These are phyloP conservation scores for Apophysomyces variabilis DNA, from an alignment of 371 early-diverging fungal genomes.

Conservation along the genomic window DNA sequence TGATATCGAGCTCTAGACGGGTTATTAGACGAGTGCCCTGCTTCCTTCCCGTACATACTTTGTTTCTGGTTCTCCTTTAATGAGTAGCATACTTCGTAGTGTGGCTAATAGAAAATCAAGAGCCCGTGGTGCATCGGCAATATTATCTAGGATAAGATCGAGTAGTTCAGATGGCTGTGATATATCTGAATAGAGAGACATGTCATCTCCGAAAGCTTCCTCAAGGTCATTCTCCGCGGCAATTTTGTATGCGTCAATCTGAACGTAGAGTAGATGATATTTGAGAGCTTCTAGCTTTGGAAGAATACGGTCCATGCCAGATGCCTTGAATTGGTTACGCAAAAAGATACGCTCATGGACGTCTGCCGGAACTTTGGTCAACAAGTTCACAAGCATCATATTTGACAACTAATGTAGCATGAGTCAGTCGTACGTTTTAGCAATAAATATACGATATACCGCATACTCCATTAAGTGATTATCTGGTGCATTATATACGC, in stretches of 20 bases:
- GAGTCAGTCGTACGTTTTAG: background rate
- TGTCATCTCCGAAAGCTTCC: slow-evolving; percentile 27
- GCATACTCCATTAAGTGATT: slow-evolving; percentile 69
- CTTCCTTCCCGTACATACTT: slow-evolving; percentile 31
- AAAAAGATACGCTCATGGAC: slow-evolving; percentile 75
- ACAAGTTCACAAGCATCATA: slow-evolving; percentile 80
- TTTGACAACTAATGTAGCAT: slow-evolving; percentile 61
- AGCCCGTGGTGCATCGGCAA: slow-evolving; percentile 68
- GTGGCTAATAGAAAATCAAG: slow-evolving; percentile 70
- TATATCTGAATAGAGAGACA: slow-evolving; percentile 26
- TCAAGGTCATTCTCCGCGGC: slow-evolving; percentile 72
- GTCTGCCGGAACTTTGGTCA: slow-evolving; percentile 73
- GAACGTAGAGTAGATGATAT: slow-evolving; percentile 67
- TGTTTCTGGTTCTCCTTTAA: slow-evolving; percentile 70
- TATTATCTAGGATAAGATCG: slow-evolving; percentile 59
- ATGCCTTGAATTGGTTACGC: slow-evolving; percentile 73
- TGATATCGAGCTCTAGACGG: slow-evolving; percentile 60
- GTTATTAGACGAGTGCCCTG: no score
- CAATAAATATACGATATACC: slow-evolving; percentile 41
- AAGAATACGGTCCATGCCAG: slow-evolving; percentile 60
- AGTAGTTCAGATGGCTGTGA: slow-evolving; percentile 74
- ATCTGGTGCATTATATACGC: slow-evolving; percentile 61
- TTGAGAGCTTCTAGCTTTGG: slow-evolving; percentile 70
- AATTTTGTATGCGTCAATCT: slow-evolving; percentile 73
- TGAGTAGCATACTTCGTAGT: slow-evolving; percentile 70